Conservation (phyloP, 2,329 filamentous ascomycete species). For the Venturia aucupariae region DNA sequence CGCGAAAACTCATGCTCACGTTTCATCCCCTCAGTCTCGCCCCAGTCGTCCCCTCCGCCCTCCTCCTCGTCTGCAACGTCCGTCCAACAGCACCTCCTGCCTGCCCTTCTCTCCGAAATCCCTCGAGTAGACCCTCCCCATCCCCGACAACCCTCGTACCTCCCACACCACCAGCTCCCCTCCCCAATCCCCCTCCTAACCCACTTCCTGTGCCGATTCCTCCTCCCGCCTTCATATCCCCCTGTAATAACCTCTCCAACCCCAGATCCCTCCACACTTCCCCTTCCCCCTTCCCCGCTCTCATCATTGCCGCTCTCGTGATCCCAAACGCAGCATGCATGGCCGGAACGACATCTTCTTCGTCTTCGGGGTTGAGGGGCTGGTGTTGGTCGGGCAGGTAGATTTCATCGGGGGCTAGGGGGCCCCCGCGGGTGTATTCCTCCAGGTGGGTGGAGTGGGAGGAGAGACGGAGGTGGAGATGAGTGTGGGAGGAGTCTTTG, state of each 20-base stretch:
- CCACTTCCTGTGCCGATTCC: background rate
- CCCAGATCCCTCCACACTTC: conserved; percentile 68
- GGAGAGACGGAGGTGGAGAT: conserved; percentile 64
- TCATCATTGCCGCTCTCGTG: conserved; percentile 65
- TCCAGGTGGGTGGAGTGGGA: conserved; percentile 73
- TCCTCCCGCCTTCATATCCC: background rate
- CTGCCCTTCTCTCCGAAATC: conserved; percentile 1
- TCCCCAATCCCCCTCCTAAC: background rate
- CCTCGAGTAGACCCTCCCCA: background rate
- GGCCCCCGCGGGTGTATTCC: conserved; percentile 35
- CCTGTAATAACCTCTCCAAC: conserved; percentile 53
- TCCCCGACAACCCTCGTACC: background rate
- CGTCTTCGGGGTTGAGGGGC: conserved; percentile 77
- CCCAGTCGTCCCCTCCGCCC: conserved; percentile 11
- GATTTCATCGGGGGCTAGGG: conserved; percentile 55
- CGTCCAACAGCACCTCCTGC: background rate
- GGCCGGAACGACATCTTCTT: conserved; percentile 80
- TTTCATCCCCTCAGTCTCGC: conserved; percentile 6
- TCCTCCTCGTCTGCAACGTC: conserved; percentile 6
- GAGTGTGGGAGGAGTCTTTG: conserved; percentile 67
- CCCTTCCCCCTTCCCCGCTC: conserved; percentile 45
- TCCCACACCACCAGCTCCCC: background rate
- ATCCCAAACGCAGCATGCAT: conserved; percentile 85
- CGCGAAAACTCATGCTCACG: background rate
- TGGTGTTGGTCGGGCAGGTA: conserved; percentile 72